These are phyloP conservation scores for Petunia hybrid DNA, from an alignment of 305 asterid species.

Conservation along the genomic window DNA sequence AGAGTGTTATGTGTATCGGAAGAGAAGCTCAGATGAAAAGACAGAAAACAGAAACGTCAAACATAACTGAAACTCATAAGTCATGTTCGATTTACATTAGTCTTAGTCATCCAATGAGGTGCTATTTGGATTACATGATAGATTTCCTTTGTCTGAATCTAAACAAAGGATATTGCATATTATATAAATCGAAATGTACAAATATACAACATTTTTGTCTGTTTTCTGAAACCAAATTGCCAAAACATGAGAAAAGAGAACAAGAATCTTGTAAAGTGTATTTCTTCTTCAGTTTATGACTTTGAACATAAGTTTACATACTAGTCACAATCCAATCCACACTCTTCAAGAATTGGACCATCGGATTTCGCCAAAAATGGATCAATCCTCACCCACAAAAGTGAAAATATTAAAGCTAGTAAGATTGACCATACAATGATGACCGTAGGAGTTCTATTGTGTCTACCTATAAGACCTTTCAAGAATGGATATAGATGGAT, in stretches of 20 bases:
- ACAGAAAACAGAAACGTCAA: too few relatives aligned
- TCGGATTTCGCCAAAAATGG: constrained; percentile 51
- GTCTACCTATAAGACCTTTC: constrained; percentile 62
- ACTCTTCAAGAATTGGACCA: constrained; percentile 57
- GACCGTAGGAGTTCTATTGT: constrained; percentile 58
- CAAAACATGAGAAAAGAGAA: neutral
- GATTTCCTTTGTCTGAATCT: neutral
- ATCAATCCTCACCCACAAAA: constrained; percentile 61
- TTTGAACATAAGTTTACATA: neutral
- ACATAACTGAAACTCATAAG: too few relatives aligned
- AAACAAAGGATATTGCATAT: neutral
- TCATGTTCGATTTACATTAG: too few relatives aligned
- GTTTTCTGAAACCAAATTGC: neutral
- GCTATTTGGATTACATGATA: too few relatives aligned
- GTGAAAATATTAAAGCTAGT: constrained; percentile 63
- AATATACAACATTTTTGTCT: neutral
- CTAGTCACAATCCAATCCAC: constrained; percentile 62
- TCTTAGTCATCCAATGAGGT: too few relatives aligned
- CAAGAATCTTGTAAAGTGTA: neutral
- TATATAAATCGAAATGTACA: too few relatives aligned
- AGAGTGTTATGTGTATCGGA: too few relatives aligned
- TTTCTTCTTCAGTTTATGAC: neutral
- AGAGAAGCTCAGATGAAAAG: too few relatives aligned
- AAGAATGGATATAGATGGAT: constrained; percentile 68
- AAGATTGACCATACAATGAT: constrained; percentile 62